These are phyloP conservation scores for Thielaviopsis punctulata DNA, from an alignment of 2,329 filamentous ascomycete species.

Conservation along the genomic window DNA sequence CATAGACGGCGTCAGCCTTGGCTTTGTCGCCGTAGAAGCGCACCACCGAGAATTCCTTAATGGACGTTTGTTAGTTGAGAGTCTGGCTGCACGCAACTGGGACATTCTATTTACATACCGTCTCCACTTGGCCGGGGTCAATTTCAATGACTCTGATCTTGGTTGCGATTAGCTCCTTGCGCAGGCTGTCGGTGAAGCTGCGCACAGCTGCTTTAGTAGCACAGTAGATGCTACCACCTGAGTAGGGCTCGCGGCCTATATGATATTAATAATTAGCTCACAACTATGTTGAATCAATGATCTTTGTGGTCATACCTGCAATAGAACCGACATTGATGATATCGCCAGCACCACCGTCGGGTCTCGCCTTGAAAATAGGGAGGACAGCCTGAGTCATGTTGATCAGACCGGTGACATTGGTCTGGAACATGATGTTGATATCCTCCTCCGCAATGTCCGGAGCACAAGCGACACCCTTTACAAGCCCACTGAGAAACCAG, in stretches of 20 bases:
- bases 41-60: slow-evolving; percentile 69
- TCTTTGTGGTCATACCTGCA: too few relatives aligned
- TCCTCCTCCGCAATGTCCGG: slow-evolving; percentile 70
- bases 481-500: slow-evolving; percentile 47
- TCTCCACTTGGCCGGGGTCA: slow-evolving; percentile 87
- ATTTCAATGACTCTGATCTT: slow-evolving; percentile 73
- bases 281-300: too few relatives aligned
- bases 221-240: slow-evolving; percentile 80
- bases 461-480: slow-evolving; percentile 73
- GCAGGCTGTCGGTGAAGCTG: slow-evolving; percentile 65
- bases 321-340: slow-evolving; percentile 92
- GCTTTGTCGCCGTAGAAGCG: slow-evolving; percentile 75
- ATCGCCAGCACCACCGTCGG: slow-evolving; percentile 64
- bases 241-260: slow-evolving; percentile 59
- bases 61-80: slow-evolving; percentile 9
- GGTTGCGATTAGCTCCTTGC: slow-evolving; percentile 67
- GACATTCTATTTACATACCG: too few relatives aligned
- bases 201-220: slow-evolving; percentile 80
- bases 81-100: too few relatives aligned
- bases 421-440: slow-evolving; percentile 73
- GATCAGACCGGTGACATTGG: slow-evolving; percentile 89
- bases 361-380: slow-evolving; percentile 61
- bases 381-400: slow-evolving; percentile 90
- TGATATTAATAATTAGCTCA: too few relatives aligned
- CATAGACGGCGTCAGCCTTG: slow-evolving; percentile 82